These are phyloP conservation scores for Areca catechu DNA, from an alignment of 176 grass and related monocot species.

Conservation along the genomic window DNA sequence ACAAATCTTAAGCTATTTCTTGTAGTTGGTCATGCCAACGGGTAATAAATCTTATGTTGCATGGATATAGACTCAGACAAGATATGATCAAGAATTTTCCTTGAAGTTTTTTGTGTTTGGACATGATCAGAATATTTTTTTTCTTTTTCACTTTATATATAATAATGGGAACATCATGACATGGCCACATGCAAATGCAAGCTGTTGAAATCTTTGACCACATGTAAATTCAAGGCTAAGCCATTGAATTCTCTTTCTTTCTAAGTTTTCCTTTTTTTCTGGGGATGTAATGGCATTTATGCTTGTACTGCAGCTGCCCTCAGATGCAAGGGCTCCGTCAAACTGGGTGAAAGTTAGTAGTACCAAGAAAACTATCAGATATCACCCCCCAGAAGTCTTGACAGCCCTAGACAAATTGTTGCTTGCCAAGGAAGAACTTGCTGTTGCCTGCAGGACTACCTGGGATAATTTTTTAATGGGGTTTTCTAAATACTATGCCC, in stretches of 20 bases:
- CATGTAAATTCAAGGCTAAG: too few relatives aligned
- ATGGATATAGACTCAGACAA: too few relatives aligned
- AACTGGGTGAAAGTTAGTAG: slow-evolving; percentile 88
- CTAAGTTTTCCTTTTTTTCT: neutral
- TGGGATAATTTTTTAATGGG: slow-evolving; percentile 69
- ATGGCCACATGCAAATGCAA: too few relatives aligned
- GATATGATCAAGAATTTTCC: too few relatives aligned
- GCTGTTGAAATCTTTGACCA: too few relatives aligned
- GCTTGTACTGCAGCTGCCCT: slow-evolving; percentile 38
- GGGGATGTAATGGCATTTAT: neutral
- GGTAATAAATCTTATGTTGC: too few relatives aligned
- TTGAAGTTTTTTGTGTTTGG: too few relatives aligned
- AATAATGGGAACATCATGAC: too few relatives aligned
- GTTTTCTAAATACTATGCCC: slow-evolving; percentile 61
- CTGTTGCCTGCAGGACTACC: slow-evolving; percentile 56
- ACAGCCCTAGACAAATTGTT: slow-evolving; percentile 61
- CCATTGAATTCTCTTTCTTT: neutral
- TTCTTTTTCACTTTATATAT: too few relatives aligned
- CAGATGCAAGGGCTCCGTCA: slow-evolving; percentile 60
- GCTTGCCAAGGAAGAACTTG: slow-evolving; percentile 75
- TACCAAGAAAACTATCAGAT: slow-evolving; percentile 71
- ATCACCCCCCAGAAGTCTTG: slow-evolving; percentile 73
- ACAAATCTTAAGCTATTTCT: too few relatives aligned
- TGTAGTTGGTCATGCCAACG: too few relatives aligned
- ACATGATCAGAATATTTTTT: too few relatives aligned